Base-by-base conservation (phyloP, 208 protist species). In the Blechomonas ayalai region DNA sequence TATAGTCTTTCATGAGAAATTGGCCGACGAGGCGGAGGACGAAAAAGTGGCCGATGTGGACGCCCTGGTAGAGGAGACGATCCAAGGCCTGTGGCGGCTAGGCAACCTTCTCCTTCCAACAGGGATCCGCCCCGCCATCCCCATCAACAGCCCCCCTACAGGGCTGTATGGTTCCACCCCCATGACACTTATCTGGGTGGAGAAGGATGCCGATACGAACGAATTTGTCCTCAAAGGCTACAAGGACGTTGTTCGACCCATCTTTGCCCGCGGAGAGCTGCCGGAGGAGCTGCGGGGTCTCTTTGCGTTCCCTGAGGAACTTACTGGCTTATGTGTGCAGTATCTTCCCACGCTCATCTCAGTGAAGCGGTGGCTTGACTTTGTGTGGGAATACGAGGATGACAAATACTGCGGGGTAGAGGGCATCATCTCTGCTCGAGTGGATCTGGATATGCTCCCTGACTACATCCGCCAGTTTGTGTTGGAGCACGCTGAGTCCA, bases 321-420 rank as follows among this genome's bases (percentile, higher is more conserved):
- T 87, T 7, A 66, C 71, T 12, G 77, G 72, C 4, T 62, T 78
- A 65, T 50, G 64, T 6, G 43, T 92, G 18, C 44, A 79, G 36
- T 78, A 83, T 31, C 53, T 82, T 0, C 15, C 48, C 20, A 35
- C 71, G 41, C 73, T 79, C 40, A 67, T 90, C 13, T 63, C 84
- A 1, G 37, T 81, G 25, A 65, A 85, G 58, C 67, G 67, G 27
- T 90, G 73, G 71, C 59, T 83, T 12, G 76, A 90, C 56, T 82
- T 92, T 58, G 68, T 81, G 8, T 92, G 84, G 83, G 73, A 83
- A 53, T 85, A 90, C 62, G 72, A 54, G 10, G 73, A 81, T 13
- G 73, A 70, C 34, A 55, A 70, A 33, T 75, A 75, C 47, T 73
- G 68, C 34, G 80, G 51, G n/a, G 56, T 90, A 4, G 48, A 64